A percentile compares a stretch with the other conserved stretches of the same genome.
Conservation (phyloP, 768 basidiomycete species). For the Agaricus blazei region DNA sequence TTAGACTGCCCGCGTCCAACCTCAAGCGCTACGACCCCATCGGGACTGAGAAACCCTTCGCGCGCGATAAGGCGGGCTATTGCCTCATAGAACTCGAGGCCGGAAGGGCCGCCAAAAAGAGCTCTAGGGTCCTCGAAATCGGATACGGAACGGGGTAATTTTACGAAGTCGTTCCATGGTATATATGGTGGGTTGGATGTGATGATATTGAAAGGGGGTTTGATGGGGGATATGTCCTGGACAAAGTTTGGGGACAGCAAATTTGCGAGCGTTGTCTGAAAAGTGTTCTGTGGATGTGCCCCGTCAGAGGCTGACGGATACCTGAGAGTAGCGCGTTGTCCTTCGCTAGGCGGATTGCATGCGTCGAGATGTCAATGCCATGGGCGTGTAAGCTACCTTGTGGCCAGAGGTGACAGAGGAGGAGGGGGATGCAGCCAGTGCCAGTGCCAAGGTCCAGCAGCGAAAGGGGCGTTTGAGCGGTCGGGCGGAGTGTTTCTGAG, state of each 20-base stretch:
- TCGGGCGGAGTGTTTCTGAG: conserved; percentile 38
- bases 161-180: conserved; percentile 54
- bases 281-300: conserved; percentile 30
- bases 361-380: conserved; percentile 64
- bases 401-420: conserved; percentile 67
- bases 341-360: conserved; percentile 48
- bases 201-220: conserved; percentile 65
- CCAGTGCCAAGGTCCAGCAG: conserved; percentile 93
- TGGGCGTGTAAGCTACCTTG: conserved; percentile 47
- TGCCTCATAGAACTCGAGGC: conserved; percentile 61
- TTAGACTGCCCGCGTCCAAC: conserved; percentile 71
- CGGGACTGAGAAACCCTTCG: conserved; percentile 44
- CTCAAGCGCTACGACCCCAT: conserved; percentile 69
- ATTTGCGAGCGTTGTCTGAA: conserved; percentile 32
- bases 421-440: conserved; percentile 84
- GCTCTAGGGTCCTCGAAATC: conserved; percentile 80
- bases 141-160: conserved; percentile 63
- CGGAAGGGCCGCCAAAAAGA: conserved; percentile 67
- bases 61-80: conserved; percentile 59
- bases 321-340: conserved; percentile 43
- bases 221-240: conserved; percentile 23
- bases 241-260: conserved; percentile 44
- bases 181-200: conserved; percentile 91
- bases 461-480: conserved; percentile 27
- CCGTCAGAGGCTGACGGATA: conserved; percentile 24